Base-by-base conservation (phyloP, 2,329 filamentous ascomycete genomes). In the Coniella vitis region DNA sequence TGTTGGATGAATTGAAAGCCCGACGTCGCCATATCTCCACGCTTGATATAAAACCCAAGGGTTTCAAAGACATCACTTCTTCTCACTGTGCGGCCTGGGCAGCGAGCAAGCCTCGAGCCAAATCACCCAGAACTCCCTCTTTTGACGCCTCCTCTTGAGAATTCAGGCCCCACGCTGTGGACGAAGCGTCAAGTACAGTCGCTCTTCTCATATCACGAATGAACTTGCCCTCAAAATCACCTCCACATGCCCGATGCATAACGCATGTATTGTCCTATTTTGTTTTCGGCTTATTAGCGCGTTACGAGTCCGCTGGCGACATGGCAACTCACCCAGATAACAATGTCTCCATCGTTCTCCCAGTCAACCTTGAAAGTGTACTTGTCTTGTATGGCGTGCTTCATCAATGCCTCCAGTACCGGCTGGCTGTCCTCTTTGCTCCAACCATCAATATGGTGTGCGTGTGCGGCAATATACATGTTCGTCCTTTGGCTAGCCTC, bases 391-490 rank as follows among this genome's bases (percentile, higher is more conserved):
- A 13, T 38, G 19, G 37, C 37, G 7, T 38, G 37, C 9, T 21
- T 16, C 8, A 38, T 16, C 19, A 38, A 20, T 13, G 16, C 16
- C 37, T 38, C 37, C 7, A 38, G 19, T 4, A 38, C 14, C 8
- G 37, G 16, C 37, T 38, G 37, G 19, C 37, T 38, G 17, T 38
- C 37, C 19, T 38, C 37, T 12, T 38, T 37, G n/a, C 10, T 59
- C 36, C 31, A 48, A 25, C 60, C 59, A 48, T 72, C 69, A 25
- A 74, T 62, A 50, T 72, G 70, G 53, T 73, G 69, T 8, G 65
- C 61, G 52, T 74, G 68, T 4, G 63, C 59, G 0, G 70, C 67
- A 22, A 74, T 61, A 51, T 74, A 75, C 14, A 76, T 38, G 45
- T 70, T 74, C 62, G 63, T 68, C 3, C 72, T 58, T 2, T 66